Percentiles rank a stretch among this genome's conserved stretches.
Evolutionary conservation across 2,329 filamentous ascomycete species (phyloP).

Genomic region (Fusarium armeniacum): DNA sequence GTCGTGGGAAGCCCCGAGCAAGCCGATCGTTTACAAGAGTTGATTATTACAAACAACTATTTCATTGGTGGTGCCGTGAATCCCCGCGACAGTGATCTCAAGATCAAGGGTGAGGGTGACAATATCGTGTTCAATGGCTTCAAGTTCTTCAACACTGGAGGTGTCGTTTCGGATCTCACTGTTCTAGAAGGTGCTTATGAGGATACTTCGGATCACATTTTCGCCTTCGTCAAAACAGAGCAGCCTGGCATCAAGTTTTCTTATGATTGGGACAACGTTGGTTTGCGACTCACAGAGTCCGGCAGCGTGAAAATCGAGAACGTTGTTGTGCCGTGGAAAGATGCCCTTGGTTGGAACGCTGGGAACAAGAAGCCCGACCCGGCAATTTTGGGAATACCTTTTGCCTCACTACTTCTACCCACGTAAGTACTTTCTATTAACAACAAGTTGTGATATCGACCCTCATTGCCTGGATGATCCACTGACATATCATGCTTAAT

Average conservation of each 20-base stretch:
- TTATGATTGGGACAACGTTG: constrained; percentile 28
- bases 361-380: constrained; percentile 16
- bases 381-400: constrained; percentile 8
- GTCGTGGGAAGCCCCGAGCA: constrained; percentile 60
- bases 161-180: constrained; percentile 74
- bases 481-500: neutral
- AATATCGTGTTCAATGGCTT: constrained; percentile 71
- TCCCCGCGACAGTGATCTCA: constrained; percentile 67
- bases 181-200: constrained; percentile 74
- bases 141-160: constrained; percentile 78
- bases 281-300: constrained; percentile 13
- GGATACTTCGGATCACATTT: constrained; percentile 19
- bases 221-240: constrained; percentile 18
- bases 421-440: neutral
- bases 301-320: constrained; percentile 19
- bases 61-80: constrained; percentile 77
- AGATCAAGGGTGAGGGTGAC: constrained; percentile 66
- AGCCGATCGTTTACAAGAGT: constrained; percentile 67
- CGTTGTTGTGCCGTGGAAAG: constrained; percentile 7
- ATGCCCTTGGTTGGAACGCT: constrained; percentile 20
- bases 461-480: neutral
- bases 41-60: constrained; percentile 74
- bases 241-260: constrained; percentile 19
- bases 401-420: neutral
- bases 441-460: no score